Base-by-base conservation (phyloP, 371 early-diverging fungal species). In the Sporodiniella umbellata region DNA sequence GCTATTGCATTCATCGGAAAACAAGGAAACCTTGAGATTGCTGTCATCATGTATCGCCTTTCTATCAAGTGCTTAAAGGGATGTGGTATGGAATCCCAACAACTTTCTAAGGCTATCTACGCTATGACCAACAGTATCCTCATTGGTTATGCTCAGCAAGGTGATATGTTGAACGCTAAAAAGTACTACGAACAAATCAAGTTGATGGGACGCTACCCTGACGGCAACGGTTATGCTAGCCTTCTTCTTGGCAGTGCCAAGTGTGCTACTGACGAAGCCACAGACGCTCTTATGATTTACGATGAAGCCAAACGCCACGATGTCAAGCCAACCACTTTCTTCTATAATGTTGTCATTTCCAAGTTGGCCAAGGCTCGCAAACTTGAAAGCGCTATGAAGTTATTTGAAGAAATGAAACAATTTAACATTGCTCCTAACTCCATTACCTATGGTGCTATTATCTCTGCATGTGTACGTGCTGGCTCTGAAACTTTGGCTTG, bases 281-380 rank as follows among this genome's bases (percentile, higher is more conserved):
- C 69, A 8, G 79, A 79, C 47, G 81, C 83, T 0, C 56, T 85
- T 25, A 52, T 67, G 12, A 82, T 84, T 24, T 72, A 82, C 40
- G 78, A 80, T 23, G 85, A 84, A 66, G 81, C 80, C 52, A 82
- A 81, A 45, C 69, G 75, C 8, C 76, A 74, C 39, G 62, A 76
- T 54, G 75, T 82, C 33, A 78, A 78, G 58, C 81, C 80, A 5
- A 81, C 78, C 6, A 75, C 79, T 33, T 84, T 81, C 40, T 81
- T 84, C 47, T 84, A 81, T 54, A 84, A 84, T 50, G 85, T 84
- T 11, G 67, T 84, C 12, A 81, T 84, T 15, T 80, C 80, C 48
- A 82, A 81, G 53, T 60, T 84, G 21, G 81, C 83, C 43, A 79
- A 80, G 52, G 83, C 83, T 3, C 85, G 83, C 59, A 84, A 81